phyloP scores from a whole-genome alignment of 495 filamentous ascomycete genomes.

The Amniculicola lignicola region DNA sequence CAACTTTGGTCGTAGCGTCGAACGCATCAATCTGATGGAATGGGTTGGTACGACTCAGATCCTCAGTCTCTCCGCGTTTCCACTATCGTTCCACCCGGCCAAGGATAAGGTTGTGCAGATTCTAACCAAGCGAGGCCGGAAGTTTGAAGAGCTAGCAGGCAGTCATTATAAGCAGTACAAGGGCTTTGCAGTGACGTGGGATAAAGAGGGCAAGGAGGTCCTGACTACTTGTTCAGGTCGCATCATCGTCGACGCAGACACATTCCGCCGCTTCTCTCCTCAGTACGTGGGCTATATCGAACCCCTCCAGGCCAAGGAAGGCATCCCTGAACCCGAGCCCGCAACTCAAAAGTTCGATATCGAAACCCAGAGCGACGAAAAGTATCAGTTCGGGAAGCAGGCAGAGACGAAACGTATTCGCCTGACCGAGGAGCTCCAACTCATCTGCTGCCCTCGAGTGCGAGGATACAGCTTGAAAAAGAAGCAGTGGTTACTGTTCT shows the following conservation, averaged over 20 bases:
- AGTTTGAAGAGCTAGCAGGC: constrained; percentile 48
- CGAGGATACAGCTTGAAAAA: constrained; percentile 47
- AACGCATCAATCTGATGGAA: constrained; percentile 45
- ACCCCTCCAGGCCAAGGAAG: constrained; percentile 35
- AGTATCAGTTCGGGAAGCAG: constrained; percentile 38
- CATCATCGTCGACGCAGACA: constrained; percentile 53
- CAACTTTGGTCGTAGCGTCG: constrained; percentile 50
- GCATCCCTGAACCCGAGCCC: constrained; percentile 6
- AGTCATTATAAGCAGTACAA: constrained; percentile 61
- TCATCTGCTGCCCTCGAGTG: constrained; percentile 37
- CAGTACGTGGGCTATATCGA: constrained; percentile 32
- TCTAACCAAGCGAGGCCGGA: constrained; percentile 39
- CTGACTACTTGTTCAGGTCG: constrained; percentile 51
- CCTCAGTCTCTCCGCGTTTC: constrained; percentile 54
- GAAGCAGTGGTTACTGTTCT: constrained; percentile 48
- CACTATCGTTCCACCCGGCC: constrained; percentile 54
- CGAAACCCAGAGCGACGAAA: constrained; percentile 20
- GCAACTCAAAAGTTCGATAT: constrained; percentile 8
- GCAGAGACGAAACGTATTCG: constrained; percentile 28
- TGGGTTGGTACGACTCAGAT: constrained; percentile 59
- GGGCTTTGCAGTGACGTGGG: constrained; percentile 46
- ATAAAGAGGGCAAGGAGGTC: constrained; percentile 35
- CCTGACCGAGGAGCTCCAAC: constrained; percentile 36
- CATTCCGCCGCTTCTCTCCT: constrained; percentile 44
- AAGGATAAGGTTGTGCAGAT: constrained; percentile 40